These are phyloP conservation scores for Candida sojae DNA, from an alignment of 1,139 yeast genomes.

Conservation along the genomic window DNA sequence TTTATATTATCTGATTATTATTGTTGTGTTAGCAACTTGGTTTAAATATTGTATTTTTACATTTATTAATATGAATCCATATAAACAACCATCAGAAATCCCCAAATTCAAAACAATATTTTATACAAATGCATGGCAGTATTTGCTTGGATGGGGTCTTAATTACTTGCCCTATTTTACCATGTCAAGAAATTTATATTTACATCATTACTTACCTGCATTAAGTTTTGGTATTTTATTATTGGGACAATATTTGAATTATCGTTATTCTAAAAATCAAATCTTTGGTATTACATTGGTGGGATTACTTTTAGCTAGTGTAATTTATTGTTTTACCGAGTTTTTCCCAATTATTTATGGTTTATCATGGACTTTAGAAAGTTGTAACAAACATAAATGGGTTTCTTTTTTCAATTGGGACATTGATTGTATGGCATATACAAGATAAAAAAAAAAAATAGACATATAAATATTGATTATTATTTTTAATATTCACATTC, in stretches of 20 bases:
- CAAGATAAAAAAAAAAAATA: slow-evolving; percentile 2
- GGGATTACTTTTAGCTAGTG: slow-evolving; percentile 13
- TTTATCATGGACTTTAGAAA: slow-evolving; percentile 27
- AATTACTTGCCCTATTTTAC: slow-evolving; percentile 38
- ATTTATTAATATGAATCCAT: slow-evolving; percentile 36
- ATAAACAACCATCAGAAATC: slow-evolving; percentile 12
- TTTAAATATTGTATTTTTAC: slow-evolving; percentile 22
- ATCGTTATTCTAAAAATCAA: slow-evolving; percentile 24
- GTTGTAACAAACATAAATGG: slow-evolving; percentile 32
- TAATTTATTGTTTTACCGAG: slow-evolving; percentile 20
- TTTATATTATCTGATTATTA: slow-evolving; percentile 30
- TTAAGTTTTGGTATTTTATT: slow-evolving; percentile 36
- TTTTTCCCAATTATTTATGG: slow-evolving; percentile 40
- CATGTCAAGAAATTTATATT: slow-evolving; percentile 34
- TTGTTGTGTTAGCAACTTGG: slow-evolving; percentile 21
- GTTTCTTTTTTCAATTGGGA: slow-evolving; percentile 32
- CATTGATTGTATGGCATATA: slow-evolving; percentile 29
- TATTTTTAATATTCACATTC: slow-evolving; percentile 14
- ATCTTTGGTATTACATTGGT: slow-evolving; percentile 20
- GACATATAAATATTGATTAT: not conserved
- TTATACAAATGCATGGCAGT: slow-evolving; percentile 27
- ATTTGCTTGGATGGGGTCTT: slow-evolving; percentile 34
- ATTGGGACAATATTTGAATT: slow-evolving; percentile 32
- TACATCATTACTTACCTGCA: slow-evolving; percentile 43
- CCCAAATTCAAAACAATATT: slow-evolving; percentile 20